phyloP scores from a whole-genome alignment of 495 filamentous ascomycete species.

The Friedmanniomyces simplex region DNA sequence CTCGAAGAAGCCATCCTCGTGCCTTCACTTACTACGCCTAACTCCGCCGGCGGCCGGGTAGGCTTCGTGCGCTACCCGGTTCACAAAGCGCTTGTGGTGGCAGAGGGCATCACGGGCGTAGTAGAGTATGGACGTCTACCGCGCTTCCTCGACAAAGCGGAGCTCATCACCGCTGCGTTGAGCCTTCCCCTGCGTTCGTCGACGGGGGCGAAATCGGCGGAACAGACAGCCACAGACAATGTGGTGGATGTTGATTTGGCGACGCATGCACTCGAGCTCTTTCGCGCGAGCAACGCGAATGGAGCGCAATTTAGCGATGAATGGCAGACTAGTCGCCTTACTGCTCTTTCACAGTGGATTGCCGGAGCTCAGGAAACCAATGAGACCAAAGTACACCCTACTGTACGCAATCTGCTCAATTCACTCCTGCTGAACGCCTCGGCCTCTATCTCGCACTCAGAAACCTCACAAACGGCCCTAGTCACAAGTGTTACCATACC shows the following conservation, averaged over 20 bases:
- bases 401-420: constrained; percentile 52
- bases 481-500: constrained; percentile 31
- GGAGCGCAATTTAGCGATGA: constrained; percentile 18
- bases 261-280: constrained; percentile 42
- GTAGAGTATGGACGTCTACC: constrained; percentile 38
- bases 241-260: constrained; percentile 48
- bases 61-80: constrained; percentile 69
- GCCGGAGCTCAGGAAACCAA: constrained; percentile 15
- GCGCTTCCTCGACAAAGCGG: constrained; percentile 8
- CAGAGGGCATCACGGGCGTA: constrained; percentile 50
- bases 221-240: background rate
- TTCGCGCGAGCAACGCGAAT: constrained; percentile 41
- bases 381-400: constrained; percentile 41
- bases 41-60: constrained; percentile 47
- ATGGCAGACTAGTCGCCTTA: constrained; percentile 31
- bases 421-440: constrained; percentile 54
- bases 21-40: constrained; percentile 59
- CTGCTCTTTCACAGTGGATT: constrained; percentile 59
- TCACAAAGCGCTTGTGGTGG: constrained; percentile 69
- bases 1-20: constrained; percentile 54
- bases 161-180: constrained; percentile 46
- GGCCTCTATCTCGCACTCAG: constrained; percentile 41
- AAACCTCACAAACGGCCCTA: constrained; percentile 35
- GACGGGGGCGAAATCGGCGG: background rate
- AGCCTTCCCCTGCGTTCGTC: constrained; percentile 35